These are phyloP conservation scores for Geosmithia putterillii DNA, from an alignment of 2,329 filamentous ascomycete genomes.

Conservation along the genomic window DNA sequence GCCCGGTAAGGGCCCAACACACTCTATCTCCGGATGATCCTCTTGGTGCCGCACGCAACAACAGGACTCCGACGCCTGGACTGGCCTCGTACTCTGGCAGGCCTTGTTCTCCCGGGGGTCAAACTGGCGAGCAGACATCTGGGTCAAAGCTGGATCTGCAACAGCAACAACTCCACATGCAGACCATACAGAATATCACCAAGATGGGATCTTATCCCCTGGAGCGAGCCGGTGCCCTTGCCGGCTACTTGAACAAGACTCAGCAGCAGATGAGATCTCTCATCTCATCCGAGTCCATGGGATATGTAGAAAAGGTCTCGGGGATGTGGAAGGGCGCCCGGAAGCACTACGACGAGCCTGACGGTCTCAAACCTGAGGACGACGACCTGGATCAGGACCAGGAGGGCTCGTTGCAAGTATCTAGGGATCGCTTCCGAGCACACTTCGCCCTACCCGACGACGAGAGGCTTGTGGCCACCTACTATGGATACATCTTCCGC, in stretches of 20 bases:
- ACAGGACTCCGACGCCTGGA: not conserved
- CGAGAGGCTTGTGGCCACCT: constrained; percentile 78
- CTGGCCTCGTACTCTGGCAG: constrained; percentile 1
- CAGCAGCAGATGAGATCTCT: constrained; percentile 73
- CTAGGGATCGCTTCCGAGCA: constrained; percentile 71
- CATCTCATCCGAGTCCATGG: constrained; percentile 84
- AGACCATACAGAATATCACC: constrained; percentile 38
- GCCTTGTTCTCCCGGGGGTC: not conserved
- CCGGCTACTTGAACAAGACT: constrained; percentile 68
- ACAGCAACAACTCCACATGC: constrained; percentile 8
- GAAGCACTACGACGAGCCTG: constrained; percentile 68
- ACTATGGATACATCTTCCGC: constrained; percentile 83
- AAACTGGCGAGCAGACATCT: constrained; percentile 11
- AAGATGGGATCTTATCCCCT: constrained; percentile 64
- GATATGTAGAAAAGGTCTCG: constrained; percentile 91
- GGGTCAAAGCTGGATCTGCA: not conserved
- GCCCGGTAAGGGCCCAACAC: constrained; percentile 21
- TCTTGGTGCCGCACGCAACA: not conserved
- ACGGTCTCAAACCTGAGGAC: constrained; percentile 38
- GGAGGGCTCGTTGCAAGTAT: constrained; percentile 51
- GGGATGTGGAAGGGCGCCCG: constrained; percentile 92
- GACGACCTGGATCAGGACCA: constrained; percentile 42
- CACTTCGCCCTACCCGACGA: constrained; percentile 82
- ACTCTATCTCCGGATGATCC: not conserved
- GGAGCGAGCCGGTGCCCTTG: constrained; percentile 71